Percentiles rank a stretch among this genome's conserved stretches.
phyloP scores from a whole-genome alignment of 2,329 filamentous ascomycete genomes.

The Akanthomyces dipterigenus region DNA sequence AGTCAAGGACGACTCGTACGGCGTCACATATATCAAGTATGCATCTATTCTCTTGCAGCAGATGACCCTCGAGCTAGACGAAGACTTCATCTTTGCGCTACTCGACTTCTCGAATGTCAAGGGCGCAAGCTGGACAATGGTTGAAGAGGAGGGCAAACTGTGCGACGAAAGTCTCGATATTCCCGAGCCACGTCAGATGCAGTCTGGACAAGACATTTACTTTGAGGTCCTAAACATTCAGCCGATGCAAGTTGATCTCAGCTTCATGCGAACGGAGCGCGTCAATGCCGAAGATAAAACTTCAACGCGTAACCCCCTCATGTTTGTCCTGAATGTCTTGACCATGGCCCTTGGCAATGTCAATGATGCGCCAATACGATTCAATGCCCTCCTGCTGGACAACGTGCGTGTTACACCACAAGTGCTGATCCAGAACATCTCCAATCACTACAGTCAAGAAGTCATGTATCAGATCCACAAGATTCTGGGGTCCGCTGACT shows the following conservation, averaged over 20 bases:
- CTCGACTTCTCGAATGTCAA: conserved; percentile 92
- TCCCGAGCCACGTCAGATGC: conserved; percentile 79
- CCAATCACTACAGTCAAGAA: conserved; percentile 94
- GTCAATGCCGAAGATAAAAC: conserved; percentile 95
- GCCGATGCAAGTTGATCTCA: conserved; percentile 95
- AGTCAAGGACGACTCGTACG: conserved; percentile 97
- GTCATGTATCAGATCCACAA: conserved; percentile 94
- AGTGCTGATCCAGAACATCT: conserved; percentile 76
- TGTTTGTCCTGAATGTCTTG: conserved; percentile 98
- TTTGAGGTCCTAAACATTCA: conserved; percentile 96
- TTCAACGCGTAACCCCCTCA: conserved; percentile 83
- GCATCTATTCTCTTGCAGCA: conserved; percentile 89
- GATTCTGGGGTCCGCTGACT: conserved; percentile 93
- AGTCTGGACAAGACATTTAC: conserved; percentile 89
- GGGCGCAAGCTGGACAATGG: conserved; percentile 67
- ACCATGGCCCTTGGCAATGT: conserved; percentile 99
- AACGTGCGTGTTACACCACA: conserved; percentile 87
- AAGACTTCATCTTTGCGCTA: conserved; percentile 95
- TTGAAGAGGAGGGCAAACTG: conserved; percentile 71
- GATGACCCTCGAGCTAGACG: conserved; percentile 96
- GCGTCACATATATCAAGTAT: conserved; percentile 97
- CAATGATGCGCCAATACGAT: conserved; percentile 89
- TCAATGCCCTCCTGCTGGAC: conserved; percentile 91
- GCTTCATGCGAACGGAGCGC: conserved; percentile 92
- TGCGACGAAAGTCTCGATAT: conserved; percentile 89